Evolutionary conservation across 2,329 filamentous ascomycete genomes (phyloP), one percentile per base, ranked within the genome.

Genomic region (Aspergillus oerlinghausenensis): DNA sequence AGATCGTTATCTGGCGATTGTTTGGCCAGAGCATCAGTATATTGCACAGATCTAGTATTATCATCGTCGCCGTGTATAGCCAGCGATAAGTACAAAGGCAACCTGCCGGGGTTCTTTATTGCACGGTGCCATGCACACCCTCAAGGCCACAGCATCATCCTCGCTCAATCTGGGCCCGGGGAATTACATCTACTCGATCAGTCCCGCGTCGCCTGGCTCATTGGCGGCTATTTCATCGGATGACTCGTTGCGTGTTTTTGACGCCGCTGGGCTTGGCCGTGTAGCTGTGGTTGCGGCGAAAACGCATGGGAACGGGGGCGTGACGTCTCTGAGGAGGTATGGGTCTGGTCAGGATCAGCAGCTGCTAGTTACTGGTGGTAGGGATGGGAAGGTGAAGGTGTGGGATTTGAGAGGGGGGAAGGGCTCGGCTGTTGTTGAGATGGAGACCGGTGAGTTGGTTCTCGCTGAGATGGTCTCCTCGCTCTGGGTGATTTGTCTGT

Each of bases 201-300:
- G 68, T 5, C 60, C 67, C 2, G 65, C 67, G 7, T 66, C 66
- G 14, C 60, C 64, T 25, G 64, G 63, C 25, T 63, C 65, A 8
- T 70, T 78, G 48, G 75, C 75, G 14, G 74, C 73, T 45, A 78
- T 78, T 55, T 75, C 75, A 7, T 78, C 76, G 19, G 75, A 78
- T 66, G 74, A 78, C 63, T 78, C 76, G 19, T 64, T 78, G 51
- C 73, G 75, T 14, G 60, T 75, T 7, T 73, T 78, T 57, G 73
- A 77, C 61, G 70, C 69, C 29, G 59, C 66, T 43, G 65, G 67
- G 50, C 66, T 77, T 43, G 59, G 67, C 19, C 66, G 69, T 52
- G 66, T 70, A 10, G 65, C 67, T 17, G 61, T 69, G 49, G 51
- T 72, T 48, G 59, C 68, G 14, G 53, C 52, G 14, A 66, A 70